These are phyloP conservation scores for Ilyonectria mors-panacis DNA, from an alignment of 2,329 filamentous ascomycete species.

Conservation along the genomic window DNA sequence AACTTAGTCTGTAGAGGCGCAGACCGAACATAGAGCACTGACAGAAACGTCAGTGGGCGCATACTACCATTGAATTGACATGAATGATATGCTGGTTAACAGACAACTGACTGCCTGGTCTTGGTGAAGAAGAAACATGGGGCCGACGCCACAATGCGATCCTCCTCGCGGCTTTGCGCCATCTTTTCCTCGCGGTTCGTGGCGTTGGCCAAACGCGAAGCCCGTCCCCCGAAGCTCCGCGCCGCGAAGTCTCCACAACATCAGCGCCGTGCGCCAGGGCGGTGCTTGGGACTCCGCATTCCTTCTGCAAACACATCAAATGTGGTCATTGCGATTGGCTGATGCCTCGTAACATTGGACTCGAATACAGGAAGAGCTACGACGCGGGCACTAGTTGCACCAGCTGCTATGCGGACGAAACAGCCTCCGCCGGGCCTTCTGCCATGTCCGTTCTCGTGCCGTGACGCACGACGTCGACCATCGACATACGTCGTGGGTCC, in stretches of 20 bases:
- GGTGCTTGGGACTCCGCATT: neutral
- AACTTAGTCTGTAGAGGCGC: neutral
- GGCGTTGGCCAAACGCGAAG: neutral
- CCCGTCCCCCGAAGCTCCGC: neutral
- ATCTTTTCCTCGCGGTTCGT: neutral
- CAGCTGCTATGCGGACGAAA: neutral
- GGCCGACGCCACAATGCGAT: neutral
- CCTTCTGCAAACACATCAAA: too few relatives aligned
- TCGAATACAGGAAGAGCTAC: too few relatives aligned
- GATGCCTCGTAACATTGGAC: neutral
- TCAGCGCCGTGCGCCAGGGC: neutral
- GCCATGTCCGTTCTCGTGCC: neutral
- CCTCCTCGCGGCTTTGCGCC: neutral
- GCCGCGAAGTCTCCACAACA: neutral
- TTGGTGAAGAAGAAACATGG: neutral
- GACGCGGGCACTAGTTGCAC: neutral
- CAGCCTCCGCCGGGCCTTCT: neutral
- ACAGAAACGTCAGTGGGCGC: too few relatives aligned
- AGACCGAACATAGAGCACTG: neutral
- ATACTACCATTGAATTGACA: neutral
- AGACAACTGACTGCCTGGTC: too few relatives aligned
- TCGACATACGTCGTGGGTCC: neutral
- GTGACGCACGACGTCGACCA: neutral
- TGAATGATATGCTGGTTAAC: neutral
- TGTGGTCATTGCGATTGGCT: too few relatives aligned